These are phyloP conservation scores for Cryptococcus sp. DNA, from an alignment of 1,284 basidiomycete genomes.

Conservation along the genomic window DNA sequence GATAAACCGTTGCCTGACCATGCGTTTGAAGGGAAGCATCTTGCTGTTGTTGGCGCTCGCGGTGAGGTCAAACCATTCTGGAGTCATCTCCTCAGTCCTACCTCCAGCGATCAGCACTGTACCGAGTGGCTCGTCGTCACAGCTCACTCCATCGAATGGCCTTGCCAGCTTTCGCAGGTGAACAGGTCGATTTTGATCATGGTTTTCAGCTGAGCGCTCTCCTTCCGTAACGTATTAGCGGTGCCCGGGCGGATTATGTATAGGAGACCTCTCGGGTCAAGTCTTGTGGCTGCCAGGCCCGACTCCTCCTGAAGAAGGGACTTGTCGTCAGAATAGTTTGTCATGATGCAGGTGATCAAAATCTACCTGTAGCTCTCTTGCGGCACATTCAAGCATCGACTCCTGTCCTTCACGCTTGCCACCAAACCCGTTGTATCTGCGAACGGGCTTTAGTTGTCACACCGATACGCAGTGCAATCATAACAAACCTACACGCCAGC, in stretches of 20 bases:
- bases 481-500: constrained; percentile 58
- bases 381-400: constrained; percentile 62
- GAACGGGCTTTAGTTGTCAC: not conserved
- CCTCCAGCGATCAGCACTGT: not conserved
- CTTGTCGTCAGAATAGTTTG: not conserved
- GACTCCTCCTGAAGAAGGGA: constrained; percentile 67
- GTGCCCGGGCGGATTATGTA: constrained; percentile 20
- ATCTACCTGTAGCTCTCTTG: constrained; percentile 60
- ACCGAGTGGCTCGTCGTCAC: not conserved
- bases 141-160: constrained; percentile 24
- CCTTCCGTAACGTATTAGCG: no score
- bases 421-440: constrained; percentile 71
- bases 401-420: constrained; percentile 71
- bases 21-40: constrained; percentile 24
- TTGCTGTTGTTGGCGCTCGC: not conserved
- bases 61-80: constrained; percentile 31
- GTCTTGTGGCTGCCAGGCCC: constrained; percentile 60
- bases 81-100: constrained; percentile 43
- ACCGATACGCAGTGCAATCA: not conserved
- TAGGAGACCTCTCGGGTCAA: constrained; percentile 21
- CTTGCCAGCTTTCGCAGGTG: constrained; percentile 21
- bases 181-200: constrained; percentile 25
- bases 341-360: no score
- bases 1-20: constrained; percentile 20
- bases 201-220: not conserved